These are phyloP conservation scores for Umbilicaria muhlenbergii DNA, from an alignment of 495 filamentous ascomycete genomes.

Conservation along the genomic window DNA sequence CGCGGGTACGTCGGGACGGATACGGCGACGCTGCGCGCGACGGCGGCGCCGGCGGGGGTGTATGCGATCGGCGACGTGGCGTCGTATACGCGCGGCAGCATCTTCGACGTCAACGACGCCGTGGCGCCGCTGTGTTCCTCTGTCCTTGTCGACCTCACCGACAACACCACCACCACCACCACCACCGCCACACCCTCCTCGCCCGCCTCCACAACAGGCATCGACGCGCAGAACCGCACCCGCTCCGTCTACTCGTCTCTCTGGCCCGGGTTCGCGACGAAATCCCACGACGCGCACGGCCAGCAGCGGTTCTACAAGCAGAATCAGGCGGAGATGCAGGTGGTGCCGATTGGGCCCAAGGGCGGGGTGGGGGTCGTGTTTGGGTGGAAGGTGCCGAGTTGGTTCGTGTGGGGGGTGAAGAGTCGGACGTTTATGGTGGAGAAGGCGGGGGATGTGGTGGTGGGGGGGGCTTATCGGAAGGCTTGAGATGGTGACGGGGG, in stretches of 20 bases:
- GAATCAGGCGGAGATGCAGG: slow-evolving; percentile 16
- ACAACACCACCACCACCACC: neutral
- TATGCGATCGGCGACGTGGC: slow-evolving; percentile 39
- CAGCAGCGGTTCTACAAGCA: slow-evolving; percentile 16
- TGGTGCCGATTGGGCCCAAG: slow-evolving; percentile 16
- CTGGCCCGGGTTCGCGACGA: neutral
- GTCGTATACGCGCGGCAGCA: slow-evolving; percentile 7
- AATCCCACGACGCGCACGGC: neutral
- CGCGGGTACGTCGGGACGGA: slow-evolving; percentile 30
- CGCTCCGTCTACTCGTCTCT: neutral
- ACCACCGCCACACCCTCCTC: neutral
- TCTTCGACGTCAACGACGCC: slow-evolving; percentile 6
- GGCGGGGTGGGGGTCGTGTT: slow-evolving; percentile 13
- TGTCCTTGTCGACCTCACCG: slow-evolving; percentile 6
- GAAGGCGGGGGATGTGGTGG: slow-evolving; percentile 5
- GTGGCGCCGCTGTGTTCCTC: slow-evolving; percentile 3
- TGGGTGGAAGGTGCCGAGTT: slow-evolving; percentile 16
- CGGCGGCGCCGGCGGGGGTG: slow-evolving; percentile 17
- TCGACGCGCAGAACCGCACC: neutral
- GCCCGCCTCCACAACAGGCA: no score
- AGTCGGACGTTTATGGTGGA: slow-evolving; percentile 11
- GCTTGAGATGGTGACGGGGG: no score
- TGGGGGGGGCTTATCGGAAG: slow-evolving; percentile 5
- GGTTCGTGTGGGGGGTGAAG: slow-evolving; percentile 12
- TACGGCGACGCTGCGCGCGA: slow-evolving; percentile 22